These are phyloP conservation scores for Dendryphion nanum DNA, from an alignment of 2,329 filamentous ascomycete genomes.

Conservation along the genomic window DNA sequence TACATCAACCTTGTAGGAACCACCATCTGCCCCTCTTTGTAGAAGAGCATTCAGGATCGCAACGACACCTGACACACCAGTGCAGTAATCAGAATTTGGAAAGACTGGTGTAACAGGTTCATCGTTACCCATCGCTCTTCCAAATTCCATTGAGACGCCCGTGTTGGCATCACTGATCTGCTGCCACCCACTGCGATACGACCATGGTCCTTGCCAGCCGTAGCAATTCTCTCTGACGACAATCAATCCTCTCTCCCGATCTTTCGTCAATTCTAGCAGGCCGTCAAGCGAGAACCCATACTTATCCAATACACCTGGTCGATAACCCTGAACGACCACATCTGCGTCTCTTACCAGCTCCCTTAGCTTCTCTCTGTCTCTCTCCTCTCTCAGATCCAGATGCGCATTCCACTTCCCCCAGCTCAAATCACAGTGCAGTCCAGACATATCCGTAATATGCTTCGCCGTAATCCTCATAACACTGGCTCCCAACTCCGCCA, in stretches of 20 bases:
- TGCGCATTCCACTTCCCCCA: constrained; percentile 51
- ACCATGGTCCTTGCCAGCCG: constrained; percentile 52
- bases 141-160: constrained; percentile 49
- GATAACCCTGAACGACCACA: constrained; percentile 52
- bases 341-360: constrained; percentile 49
- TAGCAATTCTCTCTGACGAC: constrained; percentile 55
- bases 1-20: constrained; percentile 44
- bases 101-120: constrained; percentile 47
- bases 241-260: constrained; percentile 45
- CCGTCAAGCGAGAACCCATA: constrained; percentile 46
- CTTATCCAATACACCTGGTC: constrained; percentile 49
- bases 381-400: constrained; percentile 44
- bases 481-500: constrained; percentile 49
- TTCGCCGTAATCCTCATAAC: constrained; percentile 47
- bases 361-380: constrained; percentile 40
- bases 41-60: constrained; percentile 45
- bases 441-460: constrained; percentile 42
- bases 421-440: constrained; percentile 47
- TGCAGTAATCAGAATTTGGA: constrained; percentile 48
- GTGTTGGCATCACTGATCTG: constrained; percentile 50
- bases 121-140: constrained; percentile 46
- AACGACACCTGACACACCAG: constrained; percentile 43
- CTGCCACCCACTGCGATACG: constrained; percentile 52
- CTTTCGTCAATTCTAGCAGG: constrained; percentile 42
- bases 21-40: constrained; percentile 39